These are phyloP conservation scores for Calvatia gigantea DNA, from an alignment of 768 basidiomycete species.

Conservation along the genomic window DNA sequence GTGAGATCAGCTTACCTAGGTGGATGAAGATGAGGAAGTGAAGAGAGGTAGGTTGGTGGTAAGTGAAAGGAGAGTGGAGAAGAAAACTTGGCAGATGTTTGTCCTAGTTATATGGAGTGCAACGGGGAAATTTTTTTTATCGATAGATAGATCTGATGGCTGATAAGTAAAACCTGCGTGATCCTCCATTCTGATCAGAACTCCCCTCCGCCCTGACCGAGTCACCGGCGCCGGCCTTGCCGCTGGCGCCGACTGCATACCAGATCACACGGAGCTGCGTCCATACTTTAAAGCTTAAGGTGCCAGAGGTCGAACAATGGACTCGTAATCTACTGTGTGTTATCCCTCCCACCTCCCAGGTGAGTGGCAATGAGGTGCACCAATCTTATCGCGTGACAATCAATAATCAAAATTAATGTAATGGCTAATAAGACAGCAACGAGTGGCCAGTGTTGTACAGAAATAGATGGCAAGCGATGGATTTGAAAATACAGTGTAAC, in stretches of 20 bases:
- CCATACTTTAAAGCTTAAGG: too few relatives aligned
- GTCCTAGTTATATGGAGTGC: constrained; percentile 62
- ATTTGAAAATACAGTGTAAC: constrained; percentile 6
- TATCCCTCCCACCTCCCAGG: not conserved
- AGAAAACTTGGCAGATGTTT: constrained; percentile 41
- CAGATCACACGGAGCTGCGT: not conserved
- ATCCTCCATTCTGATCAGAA: constrained; percentile 38
- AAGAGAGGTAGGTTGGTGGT: constrained; percentile 44
- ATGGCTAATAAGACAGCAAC: constrained; percentile 12
- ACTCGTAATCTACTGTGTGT: constrained; percentile 15
- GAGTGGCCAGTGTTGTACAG: constrained; percentile 3
- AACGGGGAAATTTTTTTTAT: constrained; percentile 57
- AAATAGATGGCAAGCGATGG: constrained; percentile 7
- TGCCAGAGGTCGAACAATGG: too few relatives aligned
- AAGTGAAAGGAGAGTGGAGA: constrained; percentile 35
- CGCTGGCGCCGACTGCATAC: constrained; percentile 8
- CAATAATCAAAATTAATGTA: not conserved
- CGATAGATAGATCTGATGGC: constrained; percentile 52
- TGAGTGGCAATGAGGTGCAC: not conserved
- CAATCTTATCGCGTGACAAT: constrained; percentile 11
- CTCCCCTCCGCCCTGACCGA: constrained; percentile 34
- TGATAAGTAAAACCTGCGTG: constrained; percentile 44
- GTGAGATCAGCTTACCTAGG: constrained; percentile 32
- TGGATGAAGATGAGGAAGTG: constrained; percentile 24
- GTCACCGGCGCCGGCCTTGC: constrained; percentile 16